Conservation (phyloP, 2,329 filamentous ascomycete genomes). For the Exserohilum rostratum region DNA sequence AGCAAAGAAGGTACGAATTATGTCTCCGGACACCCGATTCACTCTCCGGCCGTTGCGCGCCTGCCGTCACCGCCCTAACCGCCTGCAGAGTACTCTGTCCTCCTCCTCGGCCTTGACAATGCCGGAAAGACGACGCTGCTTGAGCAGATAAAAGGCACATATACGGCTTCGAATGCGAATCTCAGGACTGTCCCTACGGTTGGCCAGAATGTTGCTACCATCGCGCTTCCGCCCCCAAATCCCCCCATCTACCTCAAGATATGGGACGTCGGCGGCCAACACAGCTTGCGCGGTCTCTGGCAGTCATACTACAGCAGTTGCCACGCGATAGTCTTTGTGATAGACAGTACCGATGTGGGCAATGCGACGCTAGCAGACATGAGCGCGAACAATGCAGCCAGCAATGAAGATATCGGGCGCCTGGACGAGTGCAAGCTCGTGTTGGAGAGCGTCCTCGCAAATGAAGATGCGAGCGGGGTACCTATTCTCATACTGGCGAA, state of each 20-base stretch:
- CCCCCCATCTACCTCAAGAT: constrained; percentile 97
- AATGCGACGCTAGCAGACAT: constrained; percentile 72
- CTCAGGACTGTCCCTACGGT: constrained; percentile 93
- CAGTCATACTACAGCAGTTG: constrained; percentile 93
- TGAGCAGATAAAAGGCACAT: constrained; percentile 92
- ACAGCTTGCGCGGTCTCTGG: constrained; percentile 87
- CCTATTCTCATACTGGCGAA: constrained; percentile 92
- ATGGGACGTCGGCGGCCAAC: constrained; percentile 96
- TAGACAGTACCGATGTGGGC: constrained; percentile 92
- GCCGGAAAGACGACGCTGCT: constrained; percentile 98
- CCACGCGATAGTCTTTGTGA: constrained; percentile 97
- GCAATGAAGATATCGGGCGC: constrained; percentile 56
- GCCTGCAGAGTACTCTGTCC: constrained; percentile 85
- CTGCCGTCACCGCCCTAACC: constrained; percentile 7
- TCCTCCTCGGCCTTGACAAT: constrained; percentile 96
- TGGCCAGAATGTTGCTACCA: constrained; percentile 93
- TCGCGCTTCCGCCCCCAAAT: constrained; percentile 65
- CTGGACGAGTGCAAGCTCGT: constrained; percentile 89
- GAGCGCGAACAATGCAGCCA: constrained; percentile 38
- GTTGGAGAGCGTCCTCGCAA: constrained; percentile 85
- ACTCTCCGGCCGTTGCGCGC: neutral
- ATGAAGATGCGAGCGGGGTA: constrained; percentile 87
- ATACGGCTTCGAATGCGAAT: constrained; percentile 70
- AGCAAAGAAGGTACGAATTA: constrained; percentile 81
- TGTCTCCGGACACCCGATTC: neutral